A percentile compares a stretch with the other conserved stretches of the same genome.
phyloP scores from a whole-genome alignment of 2,329 filamentous ascomycete genomes.

The Emergomyces pasteurianus region DNA sequence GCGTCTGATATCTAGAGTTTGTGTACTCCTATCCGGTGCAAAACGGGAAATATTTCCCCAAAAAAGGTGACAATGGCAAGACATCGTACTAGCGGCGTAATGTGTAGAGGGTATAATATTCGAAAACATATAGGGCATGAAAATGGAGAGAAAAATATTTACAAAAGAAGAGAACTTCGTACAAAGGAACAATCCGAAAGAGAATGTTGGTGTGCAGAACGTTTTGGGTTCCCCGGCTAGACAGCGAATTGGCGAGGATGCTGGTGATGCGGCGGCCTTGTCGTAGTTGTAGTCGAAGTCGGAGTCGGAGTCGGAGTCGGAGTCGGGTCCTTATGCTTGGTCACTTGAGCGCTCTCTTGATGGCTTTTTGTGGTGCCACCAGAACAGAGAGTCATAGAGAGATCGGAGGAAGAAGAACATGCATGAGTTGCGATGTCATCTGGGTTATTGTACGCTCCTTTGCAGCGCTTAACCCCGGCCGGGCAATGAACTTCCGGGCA shows the following conservation, averaged over 20 bases:
- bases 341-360: not conserved
- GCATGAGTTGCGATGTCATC: constrained; percentile 32
- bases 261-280: no score
- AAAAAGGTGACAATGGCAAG: not conserved
- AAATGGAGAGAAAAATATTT: not conserved
- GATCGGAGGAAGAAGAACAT: constrained; percentile 24
- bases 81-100: not conserved
- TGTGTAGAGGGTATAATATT: not conserved
- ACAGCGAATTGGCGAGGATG: not conserved
- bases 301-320: no score
- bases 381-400: constrained; percentile 23
- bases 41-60: not conserved
- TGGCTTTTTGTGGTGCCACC: not conserved
- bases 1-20: not conserved
- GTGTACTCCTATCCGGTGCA: not conserved
- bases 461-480: constrained; percentile 24
- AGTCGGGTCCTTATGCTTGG: no score
- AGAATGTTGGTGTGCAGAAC: not conserved
- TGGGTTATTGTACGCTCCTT: constrained; percentile 29
- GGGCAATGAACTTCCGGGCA: constrained; percentile 26
- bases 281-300: no score
- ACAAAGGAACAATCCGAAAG: not conserved
- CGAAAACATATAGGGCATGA: not conserved
- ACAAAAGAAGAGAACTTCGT: not conserved
- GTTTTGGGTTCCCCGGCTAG: not conserved